A percentile compares a stretch with the other conserved stretches of the same genome.
phyloP scores from a whole-genome alignment of 176 grass and related monocot genomes.

The Urochloa ruziziensis region DNA sequence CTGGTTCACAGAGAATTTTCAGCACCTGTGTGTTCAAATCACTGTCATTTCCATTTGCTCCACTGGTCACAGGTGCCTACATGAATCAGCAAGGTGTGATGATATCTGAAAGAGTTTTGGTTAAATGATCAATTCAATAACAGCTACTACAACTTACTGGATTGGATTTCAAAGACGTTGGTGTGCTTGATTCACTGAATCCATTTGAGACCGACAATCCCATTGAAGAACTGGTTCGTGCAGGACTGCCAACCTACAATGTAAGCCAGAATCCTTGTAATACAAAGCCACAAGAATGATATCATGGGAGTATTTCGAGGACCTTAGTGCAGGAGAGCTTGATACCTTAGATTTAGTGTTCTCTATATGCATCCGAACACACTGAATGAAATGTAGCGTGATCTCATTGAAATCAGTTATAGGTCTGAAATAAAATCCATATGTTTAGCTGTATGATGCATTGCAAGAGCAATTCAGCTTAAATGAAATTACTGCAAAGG shows the following conservation, averaged over 20 bases:
- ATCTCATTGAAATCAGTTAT: conserved; percentile 77
- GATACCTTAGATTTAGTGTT: conserved; percentile 78
- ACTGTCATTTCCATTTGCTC: conserved; percentile 39
- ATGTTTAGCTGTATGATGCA: background rate
- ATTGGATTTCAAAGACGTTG: conserved; percentile 43
- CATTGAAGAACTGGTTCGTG: conserved; percentile 31
- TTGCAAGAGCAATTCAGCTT: background rate
- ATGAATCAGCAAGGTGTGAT: background rate
- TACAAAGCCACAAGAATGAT: background rate
- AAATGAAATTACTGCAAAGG: conserved; percentile 1
- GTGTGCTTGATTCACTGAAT: conserved; percentile 38
- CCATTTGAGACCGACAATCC: conserved; percentile 37
- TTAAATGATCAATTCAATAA: conserved; percentile 2
- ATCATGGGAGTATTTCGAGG: background rate
- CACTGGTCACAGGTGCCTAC: conserved; percentile 11
- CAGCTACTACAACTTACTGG: conserved; percentile 48
- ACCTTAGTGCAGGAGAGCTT: background rate
- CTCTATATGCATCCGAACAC: conserved; percentile 67
- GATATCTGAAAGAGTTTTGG: background rate
- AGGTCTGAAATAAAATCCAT: conserved; percentile 49
- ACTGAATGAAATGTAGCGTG: conserved; percentile 88
- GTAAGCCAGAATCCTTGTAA: background rate
- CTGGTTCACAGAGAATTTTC: conserved; percentile 78
- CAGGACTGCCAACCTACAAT: conserved; percentile 48
- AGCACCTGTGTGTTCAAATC: conserved; percentile 68